These are phyloP conservation scores for Seiridium unicorne DNA, from an alignment of 2,329 filamentous ascomycete genomes.

Conservation along the genomic window DNA sequence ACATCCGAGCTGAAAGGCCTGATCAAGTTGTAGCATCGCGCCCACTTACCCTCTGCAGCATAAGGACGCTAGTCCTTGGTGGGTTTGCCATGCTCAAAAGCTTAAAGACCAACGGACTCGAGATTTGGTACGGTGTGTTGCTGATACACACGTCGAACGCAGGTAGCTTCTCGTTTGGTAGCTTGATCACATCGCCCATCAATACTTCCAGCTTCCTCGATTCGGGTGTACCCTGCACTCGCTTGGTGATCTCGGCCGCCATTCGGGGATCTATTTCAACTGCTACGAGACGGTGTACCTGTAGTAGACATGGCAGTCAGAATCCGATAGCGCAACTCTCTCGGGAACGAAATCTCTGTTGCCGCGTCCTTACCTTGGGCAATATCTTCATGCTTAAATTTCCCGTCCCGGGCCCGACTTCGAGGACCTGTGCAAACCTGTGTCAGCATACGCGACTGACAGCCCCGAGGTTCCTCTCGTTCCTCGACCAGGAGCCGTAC, in stretches of 20 bases:
- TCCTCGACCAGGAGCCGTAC: too few species aligned
- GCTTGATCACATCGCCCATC: conserved; percentile 63
- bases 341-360: too few species aligned
- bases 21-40: too few species aligned
- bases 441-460: too few species aligned
- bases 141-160: conserved; percentile 72
- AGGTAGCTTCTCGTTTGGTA: conserved; percentile 43
- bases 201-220: conserved; percentile 84
- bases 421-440: conserved; percentile 69
- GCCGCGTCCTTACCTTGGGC: too few species aligned
- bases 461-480: too few species aligned
- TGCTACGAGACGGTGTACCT: conserved; percentile 42
- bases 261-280: conserved; percentile 95
- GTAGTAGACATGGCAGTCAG: too few species aligned
- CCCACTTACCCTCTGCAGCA: conserved; percentile 70
- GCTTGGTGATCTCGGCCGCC: conserved; percentile 92
- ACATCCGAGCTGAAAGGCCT: background rate
- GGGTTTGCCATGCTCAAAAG: conserved; percentile 79
- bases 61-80: conserved; percentile 82
- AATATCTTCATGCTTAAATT: conserved; percentile 87
- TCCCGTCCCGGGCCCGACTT: conserved; percentile 77
- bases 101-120: conserved; percentile 87
- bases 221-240: conserved; percentile 84
- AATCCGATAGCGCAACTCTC: too few species aligned
- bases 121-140: conserved; percentile 76